Evolutionary conservation across 805 yeast species (phyloP).

Genomic region (Zygotorulaspora florentina): DNA sequence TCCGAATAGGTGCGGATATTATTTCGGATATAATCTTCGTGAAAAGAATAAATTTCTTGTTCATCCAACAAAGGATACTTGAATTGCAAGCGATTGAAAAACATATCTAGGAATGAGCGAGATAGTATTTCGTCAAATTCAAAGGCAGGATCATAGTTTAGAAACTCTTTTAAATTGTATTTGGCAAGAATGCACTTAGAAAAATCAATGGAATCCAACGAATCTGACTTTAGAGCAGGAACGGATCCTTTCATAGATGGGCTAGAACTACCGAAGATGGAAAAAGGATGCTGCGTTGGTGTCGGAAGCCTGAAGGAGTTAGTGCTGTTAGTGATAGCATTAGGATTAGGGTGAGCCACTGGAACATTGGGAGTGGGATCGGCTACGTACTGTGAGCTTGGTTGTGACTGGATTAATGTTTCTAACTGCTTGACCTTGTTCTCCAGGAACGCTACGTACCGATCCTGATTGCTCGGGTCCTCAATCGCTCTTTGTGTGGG

Average conservation of each 20-base stretch:
- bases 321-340: neutral
- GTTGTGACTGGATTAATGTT: neutral
- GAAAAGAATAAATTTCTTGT: conserved; percentile 47
- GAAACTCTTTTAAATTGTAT: conserved; percentile 44
- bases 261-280: neutral
- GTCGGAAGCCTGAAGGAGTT: neutral
- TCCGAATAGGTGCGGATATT: conserved; percentile 36
- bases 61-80: conserved; percentile 55
- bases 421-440: conserved; percentile 51
- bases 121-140: conserved; percentile 49
- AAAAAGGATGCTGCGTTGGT: neutral
- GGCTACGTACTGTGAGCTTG: neutral
- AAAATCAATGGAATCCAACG: conserved; percentile 39
- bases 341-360: neutral
- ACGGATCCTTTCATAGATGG: conserved; percentile 22
- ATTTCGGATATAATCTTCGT: conserved; percentile 45
- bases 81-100: conserved; percentile 51
- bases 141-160: conserved; percentile 47
- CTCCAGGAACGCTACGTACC: conserved; percentile 54
- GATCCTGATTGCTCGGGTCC: conserved; percentile 41
- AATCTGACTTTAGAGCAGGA: conserved; percentile 29
- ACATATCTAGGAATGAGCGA: conserved; percentile 50
- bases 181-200: conserved; percentile 42
- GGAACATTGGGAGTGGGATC: neutral
- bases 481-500: neutral